These are phyloP conservation scores for Blastomyces percursus DNA, from an alignment of 2,329 filamentous ascomycete species.

Conservation along the genomic window DNA sequence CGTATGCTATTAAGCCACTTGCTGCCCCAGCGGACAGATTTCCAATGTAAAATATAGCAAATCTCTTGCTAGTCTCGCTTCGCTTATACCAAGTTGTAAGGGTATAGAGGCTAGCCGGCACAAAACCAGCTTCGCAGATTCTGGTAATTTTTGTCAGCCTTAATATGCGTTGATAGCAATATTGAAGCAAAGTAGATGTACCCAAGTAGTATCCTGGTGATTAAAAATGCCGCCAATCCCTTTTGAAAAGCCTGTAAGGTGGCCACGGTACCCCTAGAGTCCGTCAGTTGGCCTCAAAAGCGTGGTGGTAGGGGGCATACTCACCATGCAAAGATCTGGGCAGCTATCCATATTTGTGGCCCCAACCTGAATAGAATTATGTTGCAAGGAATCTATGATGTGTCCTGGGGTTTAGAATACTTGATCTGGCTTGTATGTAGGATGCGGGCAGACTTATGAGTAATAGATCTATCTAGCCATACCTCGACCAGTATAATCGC, in stretches of 20 bases:
- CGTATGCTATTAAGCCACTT: constrained; percentile 19
- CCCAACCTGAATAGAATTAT: constrained; percentile 41
- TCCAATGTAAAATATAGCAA: constrained; percentile 44
- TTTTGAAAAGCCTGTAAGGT: constrained; percentile 42
- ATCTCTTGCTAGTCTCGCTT: constrained; percentile 39
- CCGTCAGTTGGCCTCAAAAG: background rate
- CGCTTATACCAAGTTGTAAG: constrained; percentile 43
- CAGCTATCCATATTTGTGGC: constrained; percentile 40
- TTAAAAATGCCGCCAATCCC: constrained; percentile 35
- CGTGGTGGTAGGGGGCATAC: background rate
- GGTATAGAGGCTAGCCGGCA: constrained; percentile 41
- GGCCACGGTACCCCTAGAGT: constrained; percentile 32
- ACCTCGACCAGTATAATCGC: constrained; percentile 32
- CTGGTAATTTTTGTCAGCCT: background rate
- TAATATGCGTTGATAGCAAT: background rate
- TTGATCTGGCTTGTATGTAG: background rate
- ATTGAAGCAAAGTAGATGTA: background rate
- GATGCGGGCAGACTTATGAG: no score
- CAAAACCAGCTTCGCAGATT: constrained; percentile 42
- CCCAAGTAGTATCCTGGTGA: constrained; percentile 40
- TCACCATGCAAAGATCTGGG: constrained; percentile 37
- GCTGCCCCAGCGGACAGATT: constrained; percentile 38
- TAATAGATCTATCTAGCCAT: no score
- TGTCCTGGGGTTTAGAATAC: background rate
- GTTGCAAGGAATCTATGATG: constrained; percentile 35